phyloP scores from a whole-genome alignment of 306 rosid genomes.

The Cucumis cinereus region DNA sequence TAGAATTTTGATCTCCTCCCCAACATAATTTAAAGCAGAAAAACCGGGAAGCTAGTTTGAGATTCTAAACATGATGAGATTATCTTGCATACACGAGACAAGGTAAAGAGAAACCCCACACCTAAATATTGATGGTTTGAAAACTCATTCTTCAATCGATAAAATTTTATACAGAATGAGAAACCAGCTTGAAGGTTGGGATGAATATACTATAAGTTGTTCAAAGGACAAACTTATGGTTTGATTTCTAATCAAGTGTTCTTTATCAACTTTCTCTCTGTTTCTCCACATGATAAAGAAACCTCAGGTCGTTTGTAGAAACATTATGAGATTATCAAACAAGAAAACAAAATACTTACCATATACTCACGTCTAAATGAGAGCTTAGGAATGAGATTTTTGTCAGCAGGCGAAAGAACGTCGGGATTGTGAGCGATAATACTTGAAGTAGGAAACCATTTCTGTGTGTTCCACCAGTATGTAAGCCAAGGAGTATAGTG shows the following conservation, averaged over 20 bases:
- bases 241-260: not conserved
- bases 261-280: not conserved
- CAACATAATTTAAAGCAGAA: too few relatives aligned
- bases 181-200: too few relatives aligned
- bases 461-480: conserved; percentile 87
- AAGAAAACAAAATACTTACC: conserved; percentile 5
- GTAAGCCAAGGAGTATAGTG: conserved; percentile 80
- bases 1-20: too few relatives aligned
- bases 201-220: not conserved
- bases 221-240: not conserved
- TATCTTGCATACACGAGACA: too few relatives aligned
- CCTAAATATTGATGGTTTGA: too few relatives aligned
- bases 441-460: conserved; percentile 49
- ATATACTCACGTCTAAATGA: not conserved
- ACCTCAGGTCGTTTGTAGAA: not conserved
- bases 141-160: too few relatives aligned
- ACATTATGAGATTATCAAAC: not conserved
- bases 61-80: too few relatives aligned
- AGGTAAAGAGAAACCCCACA: too few relatives aligned
- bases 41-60: too few relatives aligned
- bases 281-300: not conserved
- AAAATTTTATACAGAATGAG: too few relatives aligned
- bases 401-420: conserved; percentile 30
- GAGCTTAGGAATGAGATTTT: conserved; percentile 11
- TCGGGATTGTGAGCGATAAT: conserved; percentile 8